These are phyloP conservation scores for Saitozyma sp. DNA, from an alignment of 768 basidiomycete species.

Conservation along the genomic window DNA sequence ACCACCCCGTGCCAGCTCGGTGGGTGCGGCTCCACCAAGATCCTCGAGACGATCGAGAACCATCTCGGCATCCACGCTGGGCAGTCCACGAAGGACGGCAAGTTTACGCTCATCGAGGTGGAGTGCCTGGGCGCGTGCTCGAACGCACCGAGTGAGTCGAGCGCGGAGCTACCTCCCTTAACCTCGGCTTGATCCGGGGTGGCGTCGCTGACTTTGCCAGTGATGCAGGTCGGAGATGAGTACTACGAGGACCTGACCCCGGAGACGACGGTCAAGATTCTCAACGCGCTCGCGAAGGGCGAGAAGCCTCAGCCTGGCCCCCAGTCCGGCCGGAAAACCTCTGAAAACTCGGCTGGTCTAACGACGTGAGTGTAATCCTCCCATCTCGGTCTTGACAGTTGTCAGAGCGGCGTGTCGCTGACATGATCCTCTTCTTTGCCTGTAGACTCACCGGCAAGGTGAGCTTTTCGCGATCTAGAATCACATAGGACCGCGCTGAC, in stretches of 20 bases:
- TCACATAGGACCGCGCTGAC: neutral
- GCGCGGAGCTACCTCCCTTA: neutral
- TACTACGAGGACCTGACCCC: constrained; percentile 70
- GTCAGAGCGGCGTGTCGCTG: neutral
- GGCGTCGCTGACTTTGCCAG: constrained; percentile 48
- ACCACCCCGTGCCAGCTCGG: constrained; percentile 96
- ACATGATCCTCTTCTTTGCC: neutral
- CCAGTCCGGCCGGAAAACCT: constrained; percentile 79
- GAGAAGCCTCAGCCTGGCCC: constrained; percentile 91
- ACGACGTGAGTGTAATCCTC: constrained; percentile 57
- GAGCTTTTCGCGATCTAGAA: neutral
- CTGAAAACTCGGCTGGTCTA: constrained; percentile 89
- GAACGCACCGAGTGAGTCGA: constrained; percentile 61
- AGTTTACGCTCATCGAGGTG: constrained; percentile 96
- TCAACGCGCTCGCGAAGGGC: constrained; percentile 58
- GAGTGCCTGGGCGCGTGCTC: constrained; percentile 98
- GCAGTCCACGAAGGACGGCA: constrained; percentile 90
- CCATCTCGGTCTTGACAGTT: neutral
- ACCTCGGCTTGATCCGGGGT: neutral
- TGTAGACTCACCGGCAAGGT: constrained; percentile 4
- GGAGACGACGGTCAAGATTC: constrained; percentile 54
- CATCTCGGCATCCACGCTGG: constrained; percentile 85
- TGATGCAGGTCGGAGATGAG: constrained; percentile 94
- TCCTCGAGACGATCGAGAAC: constrained; percentile 76
- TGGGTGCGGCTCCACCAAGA: constrained; percentile 76